Evolutionary conservation across 345 rosid genomes (phyloP), one percentile per base, ranked within the genome.

Genomic region (Acer campestre): DNA sequence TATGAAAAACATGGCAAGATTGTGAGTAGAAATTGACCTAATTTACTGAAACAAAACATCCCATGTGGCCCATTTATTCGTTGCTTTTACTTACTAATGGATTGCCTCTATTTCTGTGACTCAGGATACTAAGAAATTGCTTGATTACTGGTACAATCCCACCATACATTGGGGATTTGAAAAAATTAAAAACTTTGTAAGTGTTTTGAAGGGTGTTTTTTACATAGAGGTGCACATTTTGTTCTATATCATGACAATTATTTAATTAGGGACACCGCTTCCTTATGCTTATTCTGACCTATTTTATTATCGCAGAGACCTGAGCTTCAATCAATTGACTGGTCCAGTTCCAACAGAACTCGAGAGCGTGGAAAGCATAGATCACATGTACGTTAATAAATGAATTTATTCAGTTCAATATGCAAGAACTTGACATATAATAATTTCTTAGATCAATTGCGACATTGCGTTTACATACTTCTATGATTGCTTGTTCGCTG

Each of bases 311-410:
- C 75, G 82, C 74, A 96, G 99, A 80, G 98, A 96, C 84, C 78
- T 94, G 77, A 90, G 98, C 89, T 86, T 82, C 88, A 96, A 96
- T 82, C 82, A 61, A 81, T 79, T 96, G 85, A 87, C 86, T 0
- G 97, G 93, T 70, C 12, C 13, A 68, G 80, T 92, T 80, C 92
- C 95, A 17, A 40, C 27, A 12, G 12, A 75, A 25, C 75, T 90
- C 46, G 14, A 42, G 78, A 67, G n/a, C 48, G 72, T 81, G 73
- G 1, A 5, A 0, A 18, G 1, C 0, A 12, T 83, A 51, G 0
- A 86, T 3, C 85, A 2, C 82, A 76, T 90, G 99, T 94, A 88
- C 87, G 90, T 77, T 53, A 11, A 38, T 77, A 22, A 29, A 31
- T 22, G 59, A 18, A 25, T 66, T 23, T 46, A 31, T 6, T 65